Evolutionary conservation across 805 yeast species (phyloP).

Genomic region (Sugiyamaella boreocaroliniensis): DNA sequence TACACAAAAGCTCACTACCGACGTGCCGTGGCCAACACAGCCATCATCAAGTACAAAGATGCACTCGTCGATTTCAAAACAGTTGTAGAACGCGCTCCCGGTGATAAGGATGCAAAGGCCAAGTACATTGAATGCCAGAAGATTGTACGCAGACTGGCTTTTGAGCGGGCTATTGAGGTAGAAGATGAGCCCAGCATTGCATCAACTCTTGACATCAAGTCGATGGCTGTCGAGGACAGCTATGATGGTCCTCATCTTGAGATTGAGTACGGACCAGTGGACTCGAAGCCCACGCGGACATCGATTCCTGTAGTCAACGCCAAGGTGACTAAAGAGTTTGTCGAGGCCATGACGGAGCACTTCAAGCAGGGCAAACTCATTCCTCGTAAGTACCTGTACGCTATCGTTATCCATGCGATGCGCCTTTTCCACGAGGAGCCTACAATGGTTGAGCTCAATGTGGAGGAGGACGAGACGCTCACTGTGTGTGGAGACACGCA

Average conservation of each 20-base stretch:
- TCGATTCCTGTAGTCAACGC: slow-evolving; percentile 20
- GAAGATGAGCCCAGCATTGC: slow-evolving; percentile 52
- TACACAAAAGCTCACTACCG: slow-evolving; percentile 81
- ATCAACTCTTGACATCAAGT: slow-evolving; percentile 30
- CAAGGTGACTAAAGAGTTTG: slow-evolving; percentile 47
- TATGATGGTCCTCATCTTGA: slow-evolving; percentile 56
- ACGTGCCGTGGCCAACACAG: slow-evolving; percentile 74
- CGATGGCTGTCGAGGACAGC: slow-evolving; percentile 42
- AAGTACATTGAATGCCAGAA: slow-evolving; percentile 57
- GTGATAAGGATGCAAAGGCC: slow-evolving; percentile 58
- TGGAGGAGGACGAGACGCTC: slow-evolving; percentile 35
- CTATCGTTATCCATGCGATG: slow-evolving; percentile 67
- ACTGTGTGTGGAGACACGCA: slow-evolving; percentile 97
- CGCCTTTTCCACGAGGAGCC: slow-evolving; percentile 58
- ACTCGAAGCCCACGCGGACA: slow-evolving; percentile 9
- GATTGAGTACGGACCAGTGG: slow-evolving; percentile 32
- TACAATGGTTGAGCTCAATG: slow-evolving; percentile 64
- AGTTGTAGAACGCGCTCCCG: slow-evolving; percentile 58
- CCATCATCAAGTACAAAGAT: slow-evolving; percentile 65
- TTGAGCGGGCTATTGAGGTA: slow-evolving; percentile 78
- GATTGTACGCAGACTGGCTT: slow-evolving; percentile 65
- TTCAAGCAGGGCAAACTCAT: slow-evolving; percentile 68
- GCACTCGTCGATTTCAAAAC: slow-evolving; percentile 63
- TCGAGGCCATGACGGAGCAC: slow-evolving; percentile 56
- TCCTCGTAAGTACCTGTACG: slow-evolving; percentile 78